Conservation (phyloP, 148 eudicot species). For the Bassia scoparia region DNA sequence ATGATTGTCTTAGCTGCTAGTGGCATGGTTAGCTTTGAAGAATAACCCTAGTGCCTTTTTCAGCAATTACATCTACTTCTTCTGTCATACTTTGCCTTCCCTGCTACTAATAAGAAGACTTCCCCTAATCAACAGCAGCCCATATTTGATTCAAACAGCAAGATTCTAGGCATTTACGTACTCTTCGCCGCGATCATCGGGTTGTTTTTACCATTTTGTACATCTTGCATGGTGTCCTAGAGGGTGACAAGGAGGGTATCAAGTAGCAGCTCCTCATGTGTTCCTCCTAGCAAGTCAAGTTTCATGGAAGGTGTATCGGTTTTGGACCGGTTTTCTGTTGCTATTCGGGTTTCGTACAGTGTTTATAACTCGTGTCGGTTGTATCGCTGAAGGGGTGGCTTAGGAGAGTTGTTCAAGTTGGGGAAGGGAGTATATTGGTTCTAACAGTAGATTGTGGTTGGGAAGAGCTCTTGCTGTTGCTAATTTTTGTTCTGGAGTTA, state of each 20-base stretch:
- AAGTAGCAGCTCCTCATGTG: constrained; percentile 70
- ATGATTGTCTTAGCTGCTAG: constrained; percentile 42
- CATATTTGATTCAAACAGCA: constrained; percentile 34
- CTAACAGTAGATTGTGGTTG: constrained; percentile 36
- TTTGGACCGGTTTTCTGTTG: constrained; percentile 48
- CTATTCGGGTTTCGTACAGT: constrained; percentile 69
- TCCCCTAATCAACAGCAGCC: constrained; percentile 25
- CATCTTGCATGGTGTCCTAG: constrained; percentile 52
- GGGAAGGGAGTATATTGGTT: constrained; percentile 30
- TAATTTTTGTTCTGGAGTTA: constrained; percentile 61
- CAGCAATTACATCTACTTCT: constrained; percentile 50
- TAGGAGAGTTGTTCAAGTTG: constrained; percentile 36
- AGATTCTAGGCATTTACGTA: constrained; percentile 34
- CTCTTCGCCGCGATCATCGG: constrained; percentile 51
- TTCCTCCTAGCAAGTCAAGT: constrained; percentile 70
- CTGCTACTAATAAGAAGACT: constrained; percentile 16
- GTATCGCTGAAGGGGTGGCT: constrained; percentile 58
- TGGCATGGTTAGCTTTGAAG: constrained; percentile 46
- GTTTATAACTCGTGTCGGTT: constrained; percentile 75
- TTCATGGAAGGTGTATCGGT: constrained; percentile 65
- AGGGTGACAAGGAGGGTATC: constrained; percentile 57
- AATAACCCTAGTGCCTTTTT: constrained; percentile 43
- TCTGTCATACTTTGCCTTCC: constrained; percentile 56
- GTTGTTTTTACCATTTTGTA: constrained; percentile 52
- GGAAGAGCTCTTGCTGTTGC: constrained; percentile 59